Evolutionary conservation across 2,329 filamentous ascomycete species (phyloP), one percentile per base, ranked within the genome.

Genomic region (Tolypocladium endophyticum): DNA sequence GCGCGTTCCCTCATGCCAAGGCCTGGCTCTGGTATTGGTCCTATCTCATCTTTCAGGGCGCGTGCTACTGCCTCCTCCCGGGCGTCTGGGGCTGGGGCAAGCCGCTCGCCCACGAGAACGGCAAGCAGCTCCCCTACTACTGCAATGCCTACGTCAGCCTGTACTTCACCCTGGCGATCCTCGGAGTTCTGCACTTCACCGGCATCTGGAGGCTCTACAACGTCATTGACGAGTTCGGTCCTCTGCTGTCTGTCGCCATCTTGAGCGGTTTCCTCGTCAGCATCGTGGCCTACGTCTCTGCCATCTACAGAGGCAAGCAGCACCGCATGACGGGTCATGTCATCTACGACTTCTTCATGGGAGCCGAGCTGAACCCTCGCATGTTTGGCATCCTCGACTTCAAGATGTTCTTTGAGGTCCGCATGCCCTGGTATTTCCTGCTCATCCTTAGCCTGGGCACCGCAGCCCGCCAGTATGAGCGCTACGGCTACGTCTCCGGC

Each of bases 401-500:
- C 78, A 95, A 95, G 78, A 94, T 95, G 90, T 96, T 96, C 77
- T 94, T 91, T 69, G 92, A 96, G 73, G 91, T 96, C 62, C 88
- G 92, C 66, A 83, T 96, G 64, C 92, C 92, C 43, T 96, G 92
- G 92, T 96, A 87, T 75, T 92, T 96, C 65, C 82, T 96, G 53
- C 87, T 96, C 69, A 84, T 93, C 61, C 80, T 93, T 52, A 87
- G 87, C 60, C 81, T 88, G 61, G 90, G 87, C 47, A 84, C 90
- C 14, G 90, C 90, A 47, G 85, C 89, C 52, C 86, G 89, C 63
- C 92, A 96, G 73, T 91, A 90, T 68, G 91, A 96, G 73, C 75
- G 81, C 39, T 92, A 93, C 68, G 92, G 92, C 59, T 95, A 92
- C 71, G 87, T 96, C 28, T 89, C 88, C 41, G 87, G 86, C n/a